These are phyloP conservation scores for Blastobotrys arbuscula DNA, from an alignment of 1,139 yeast genomes.

Conservation along the genomic window DNA sequence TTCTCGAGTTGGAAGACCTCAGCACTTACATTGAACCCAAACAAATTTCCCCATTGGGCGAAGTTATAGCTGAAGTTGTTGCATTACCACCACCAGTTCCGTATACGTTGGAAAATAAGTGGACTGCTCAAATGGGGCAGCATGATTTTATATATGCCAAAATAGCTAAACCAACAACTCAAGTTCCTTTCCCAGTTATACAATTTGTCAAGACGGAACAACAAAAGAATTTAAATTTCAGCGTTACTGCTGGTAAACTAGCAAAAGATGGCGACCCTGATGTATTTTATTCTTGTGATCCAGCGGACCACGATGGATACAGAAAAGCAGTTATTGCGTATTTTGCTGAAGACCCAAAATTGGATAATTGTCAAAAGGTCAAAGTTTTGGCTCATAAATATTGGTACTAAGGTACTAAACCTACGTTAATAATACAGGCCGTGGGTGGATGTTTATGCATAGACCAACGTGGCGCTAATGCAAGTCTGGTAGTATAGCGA, in stretches of 20 bases:
- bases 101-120: background rate
- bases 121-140: background rate
- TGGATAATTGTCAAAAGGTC: background rate
- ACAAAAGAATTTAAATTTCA: background rate
- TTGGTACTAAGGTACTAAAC: constrained; percentile 5
- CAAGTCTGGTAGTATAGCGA: no score
- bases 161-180: constrained; percentile 5
- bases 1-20: background rate
- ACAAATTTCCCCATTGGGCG: constrained; percentile 7
- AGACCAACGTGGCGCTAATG: no score
- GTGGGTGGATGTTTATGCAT: no score
- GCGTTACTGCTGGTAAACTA: background rate
- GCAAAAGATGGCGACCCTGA: background rate
- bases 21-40: constrained; percentile 1
- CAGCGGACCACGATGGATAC: constrained; percentile 5
- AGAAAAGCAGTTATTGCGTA: constrained; percentile 5
- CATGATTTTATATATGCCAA: background rate
- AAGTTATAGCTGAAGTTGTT: constrained; percentile 3
- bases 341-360: background rate
- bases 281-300: constrained; percentile 6
- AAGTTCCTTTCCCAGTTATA: constrained; percentile 8
- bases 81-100: constrained; percentile 5
- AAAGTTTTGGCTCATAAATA: background rate
- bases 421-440: no score
- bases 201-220: background rate